Evolutionary conservation across 768 basidiomycete species (phyloP), one percentile per base, ranked within the genome.

Genomic region (Rossbeevera mucosa): DNA sequence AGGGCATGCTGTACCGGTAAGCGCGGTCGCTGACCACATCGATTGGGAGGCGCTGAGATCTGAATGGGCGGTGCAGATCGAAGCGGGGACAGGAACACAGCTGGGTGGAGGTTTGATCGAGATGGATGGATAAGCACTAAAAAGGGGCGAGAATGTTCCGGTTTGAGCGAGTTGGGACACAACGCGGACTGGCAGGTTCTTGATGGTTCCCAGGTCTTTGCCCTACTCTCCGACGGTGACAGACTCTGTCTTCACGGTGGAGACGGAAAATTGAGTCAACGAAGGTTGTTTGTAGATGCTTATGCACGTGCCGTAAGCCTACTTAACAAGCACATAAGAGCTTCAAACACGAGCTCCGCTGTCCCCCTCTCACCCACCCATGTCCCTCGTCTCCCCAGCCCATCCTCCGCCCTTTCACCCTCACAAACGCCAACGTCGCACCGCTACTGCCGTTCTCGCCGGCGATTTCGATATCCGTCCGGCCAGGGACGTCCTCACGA

Each of bases 401-500:
- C 51, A 55, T 31, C 50, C 58, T 8, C 53, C 48, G 28, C 22
- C 47, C 2, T 25, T 60, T 44, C 64, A 55, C 41, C 57, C 65
- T 9, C 48, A 62, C 55, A 77, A 75, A 53, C 70, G 71, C 25
- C 67, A 62, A 3, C 74, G 78, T 20, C 84, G 89, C 53, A 84
- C 79, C 44, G 89, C 89, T 41, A 91, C 89, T 7, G 66, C 82
- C 8, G 84, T 91, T 38, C 79, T 90, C 70, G 82, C 87, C 0
- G 89, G 89, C 59, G 72, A 76, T 64, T 89, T 88, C 67, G 89
- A 91, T 72, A 66, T 76, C 5, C 77, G 77, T 18, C 82, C 85
- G 0, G 64, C 76, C 31, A 80, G 89, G 65, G 88, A 91, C 70
- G 86, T 86, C 56, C 76, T 91, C 58, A 91, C 89, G 13, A 87